Evolutionary conservation across 495 filamentous ascomycete species (phyloP), one percentile per base, ranked within the genome.

Genomic region (Aspergillus heteromorphus): DNA sequence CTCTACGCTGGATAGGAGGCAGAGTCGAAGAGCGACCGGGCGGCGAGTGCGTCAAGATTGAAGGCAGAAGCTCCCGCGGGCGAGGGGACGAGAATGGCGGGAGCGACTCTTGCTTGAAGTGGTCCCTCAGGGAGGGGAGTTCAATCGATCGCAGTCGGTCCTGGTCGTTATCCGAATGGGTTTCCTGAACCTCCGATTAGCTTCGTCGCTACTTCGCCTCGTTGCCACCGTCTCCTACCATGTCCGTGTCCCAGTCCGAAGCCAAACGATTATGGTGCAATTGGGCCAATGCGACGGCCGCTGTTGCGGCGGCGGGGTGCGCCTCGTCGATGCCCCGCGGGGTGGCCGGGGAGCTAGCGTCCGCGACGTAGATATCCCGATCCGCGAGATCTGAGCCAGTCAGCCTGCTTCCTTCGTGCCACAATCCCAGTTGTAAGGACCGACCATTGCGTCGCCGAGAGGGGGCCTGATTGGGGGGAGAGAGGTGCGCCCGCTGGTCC

Each of bases 21-120:
- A 95, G 78, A 1, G 90, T 95, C 2, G 89, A 89, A 6, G 89
- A 92, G 50, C 90, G 88, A 59, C 87, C 88, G 21, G 91, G 88
- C 0, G 91, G 91, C 2, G 91, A 95, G 45, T 82, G 82, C 47
- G 82, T 81, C 49, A 95, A 75, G 41, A 92, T 87, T 11, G 88
- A 93, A 0, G 91, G 89, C 13, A 95, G 79, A 45, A 93, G 78
- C 53, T 89, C 87, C 62, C 86, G 79, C 45, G 86, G 81, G 54
- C 78, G 73, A 30, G 78, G 72, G 25, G 82, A 71, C 21, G 86
- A 79, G 42, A 86, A 79, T 2, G 81, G 75, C 14, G 84, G 81
- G 55, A 85, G 82, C 1, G 83, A 79, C 54, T 87, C 85, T 64
- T 85, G 87, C 34, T 85, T 87, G 54, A 87, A 80, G 48, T 91